Percentiles rank a stretch among this genome's conserved stretches.
phyloP scores from a whole-genome alignment of 2,329 filamentous ascomycete species.

The Fusarium duplospermum region DNA sequence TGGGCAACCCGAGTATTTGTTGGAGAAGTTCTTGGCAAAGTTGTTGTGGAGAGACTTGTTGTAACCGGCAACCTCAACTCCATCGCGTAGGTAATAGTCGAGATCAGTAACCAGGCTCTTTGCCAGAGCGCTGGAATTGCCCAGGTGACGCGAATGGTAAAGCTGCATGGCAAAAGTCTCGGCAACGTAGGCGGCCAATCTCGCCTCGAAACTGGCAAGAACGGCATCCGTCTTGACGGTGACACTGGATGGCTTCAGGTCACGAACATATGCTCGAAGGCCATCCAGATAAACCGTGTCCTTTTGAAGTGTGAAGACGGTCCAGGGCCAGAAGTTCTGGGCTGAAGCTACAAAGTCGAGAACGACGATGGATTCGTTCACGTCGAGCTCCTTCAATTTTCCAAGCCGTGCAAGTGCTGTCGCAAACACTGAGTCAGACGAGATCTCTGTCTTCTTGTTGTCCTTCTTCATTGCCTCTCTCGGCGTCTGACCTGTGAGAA shows the following conservation, averaged over 20 bases:
- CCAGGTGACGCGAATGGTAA: conserved; percentile 84
- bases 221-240: conserved; percentile 66
- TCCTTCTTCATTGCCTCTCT: conserved; percentile 75
- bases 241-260: conserved; percentile 63
- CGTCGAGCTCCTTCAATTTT: conserved; percentile 71
- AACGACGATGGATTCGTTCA: conserved; percentile 77
- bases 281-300: conserved; percentile 79
- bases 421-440: conserved; percentile 74
- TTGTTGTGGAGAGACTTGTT: conserved; percentile 89
- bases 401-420: conserved; percentile 79
- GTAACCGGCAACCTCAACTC: conserved; percentile 82
- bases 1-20: conserved; percentile 78
- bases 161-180: conserved; percentile 93
- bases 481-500: conserved; percentile 89
- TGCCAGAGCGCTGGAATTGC: conserved; percentile 72
- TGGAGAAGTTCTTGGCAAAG: conserved; percentile 84
- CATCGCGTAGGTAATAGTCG: conserved; percentile 82
- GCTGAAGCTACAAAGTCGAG: conserved; percentile 89
- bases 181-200: conserved; percentile 83
- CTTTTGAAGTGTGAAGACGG: conserved; percentile 81
- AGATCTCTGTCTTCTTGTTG: conserved; percentile 61
- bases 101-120: conserved; percentile 80
- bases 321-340: conserved; percentile 97
- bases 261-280: conserved; percentile 76
- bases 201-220: conserved; percentile 71